Conservation (phyloP, 352 stramenopile species). For the Globisporangium megalacanthum region DNA sequence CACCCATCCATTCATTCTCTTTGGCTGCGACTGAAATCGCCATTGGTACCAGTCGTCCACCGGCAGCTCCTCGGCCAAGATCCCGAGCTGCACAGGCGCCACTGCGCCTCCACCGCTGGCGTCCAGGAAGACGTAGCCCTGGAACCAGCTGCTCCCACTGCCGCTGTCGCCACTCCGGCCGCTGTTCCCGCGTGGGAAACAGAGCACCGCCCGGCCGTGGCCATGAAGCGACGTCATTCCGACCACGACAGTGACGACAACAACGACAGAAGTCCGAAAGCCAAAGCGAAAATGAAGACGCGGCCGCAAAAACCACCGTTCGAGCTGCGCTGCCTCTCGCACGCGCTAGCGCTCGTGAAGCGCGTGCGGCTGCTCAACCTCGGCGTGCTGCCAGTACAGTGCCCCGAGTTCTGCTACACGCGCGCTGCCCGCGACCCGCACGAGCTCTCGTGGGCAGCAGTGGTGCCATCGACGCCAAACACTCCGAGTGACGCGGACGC, state of each 20-base stretch:
- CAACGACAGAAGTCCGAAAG: slow-evolving; percentile 8
- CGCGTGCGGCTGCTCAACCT: slow-evolving; percentile 62
- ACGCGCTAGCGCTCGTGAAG: slow-evolving; percentile 34
- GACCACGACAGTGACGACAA: slow-evolving; percentile 2
- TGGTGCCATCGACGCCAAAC: background rate
- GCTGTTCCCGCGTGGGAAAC: slow-evolving; percentile 33
- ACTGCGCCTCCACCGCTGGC: background rate
- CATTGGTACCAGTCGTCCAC: slow-evolving; percentile 50
- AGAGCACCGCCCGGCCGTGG: slow-evolving; percentile 41
- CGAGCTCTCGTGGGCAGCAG: slow-evolving; percentile 42
- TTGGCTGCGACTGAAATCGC: background rate
- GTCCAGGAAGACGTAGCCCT: slow-evolving; percentile 56
- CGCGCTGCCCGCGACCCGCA: slow-evolving; percentile 39
- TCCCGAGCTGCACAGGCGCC: slow-evolving; percentile 30
- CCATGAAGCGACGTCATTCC: slow-evolving; percentile 20
- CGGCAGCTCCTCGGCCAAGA: slow-evolving; percentile 55
- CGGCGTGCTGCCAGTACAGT: slow-evolving; percentile 59
- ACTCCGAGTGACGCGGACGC: background rate
- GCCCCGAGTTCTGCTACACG: slow-evolving; percentile 57
- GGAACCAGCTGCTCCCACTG: slow-evolving; percentile 45
- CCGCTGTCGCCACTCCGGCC: background rate
- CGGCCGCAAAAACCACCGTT: slow-evolving; percentile 10
- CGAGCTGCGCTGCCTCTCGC: slow-evolving; percentile 33
- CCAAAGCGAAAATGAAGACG: background rate
- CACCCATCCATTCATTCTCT: no score